A percentile compares a stretch with the other conserved stretches of the same genome.
Evolutionary conservation across 129 eudicot species (phyloP).

Genomic region (Lactuca saligna): DNA sequence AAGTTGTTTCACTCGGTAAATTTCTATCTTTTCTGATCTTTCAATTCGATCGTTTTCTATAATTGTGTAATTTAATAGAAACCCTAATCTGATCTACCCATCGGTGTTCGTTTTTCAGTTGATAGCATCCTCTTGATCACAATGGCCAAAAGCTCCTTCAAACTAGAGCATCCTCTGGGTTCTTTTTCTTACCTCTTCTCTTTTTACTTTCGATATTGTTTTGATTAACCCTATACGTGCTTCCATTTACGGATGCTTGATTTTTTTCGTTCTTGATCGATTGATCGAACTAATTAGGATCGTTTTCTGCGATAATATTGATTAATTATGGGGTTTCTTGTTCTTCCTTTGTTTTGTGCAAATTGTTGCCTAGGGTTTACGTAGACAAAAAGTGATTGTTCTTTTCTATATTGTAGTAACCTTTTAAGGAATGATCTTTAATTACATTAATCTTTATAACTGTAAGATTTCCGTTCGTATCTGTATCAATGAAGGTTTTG

Average conservation of each 20-base stretch:
- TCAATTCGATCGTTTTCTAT: not conserved
- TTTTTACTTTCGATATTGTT: not conserved
- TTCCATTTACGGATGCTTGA: constrained; percentile 2
- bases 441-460: not conserved
- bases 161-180: constrained; percentile 92
- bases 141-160: constrained; percentile 92
- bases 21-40: not conserved
- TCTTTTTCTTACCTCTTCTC: not conserved
- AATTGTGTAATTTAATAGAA: not conserved
- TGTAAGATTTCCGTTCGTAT: not conserved
- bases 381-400: not conserved
- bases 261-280: not conserved
- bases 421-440: not conserved
- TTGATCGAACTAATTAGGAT: constrained; percentile 8
- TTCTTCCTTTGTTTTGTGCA: not conserved
- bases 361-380: constrained; percentile 17
- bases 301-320: not conserved
- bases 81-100: constrained; percentile 29
- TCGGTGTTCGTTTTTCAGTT: constrained; percentile 10
- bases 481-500: no score
- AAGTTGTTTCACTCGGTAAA: not conserved
- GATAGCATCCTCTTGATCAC: constrained; percentile 6
- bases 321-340: not conserved
- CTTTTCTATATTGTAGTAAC: not conserved
- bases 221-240: not conserved